Evolutionary conservation across 169 alveolate species (phyloP), one percentile per base, ranked within the genome.

Genomic region (Plasmodium adleri): DNA sequence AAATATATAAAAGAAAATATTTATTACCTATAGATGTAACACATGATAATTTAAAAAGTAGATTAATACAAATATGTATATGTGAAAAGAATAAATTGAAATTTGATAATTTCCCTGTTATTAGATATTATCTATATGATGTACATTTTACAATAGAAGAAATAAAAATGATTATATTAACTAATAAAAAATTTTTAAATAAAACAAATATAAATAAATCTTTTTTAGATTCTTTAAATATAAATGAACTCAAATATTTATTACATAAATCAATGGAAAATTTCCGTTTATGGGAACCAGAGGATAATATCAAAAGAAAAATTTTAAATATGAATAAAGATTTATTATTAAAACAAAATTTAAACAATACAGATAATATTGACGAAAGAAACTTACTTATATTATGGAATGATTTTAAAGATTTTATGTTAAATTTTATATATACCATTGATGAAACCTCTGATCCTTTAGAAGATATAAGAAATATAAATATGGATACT

Each of bases 281-380:
- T 86, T 71, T 86, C n/a, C 92, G 92, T 0, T 74, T 86, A 24
- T 86, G 92, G 92, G 88, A 86, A 50, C 92, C 92, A 8, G 50
- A 72, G 1, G 92, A 86, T 86, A 6, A 28, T 13, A 47, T 72
- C 8, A 86, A 72, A 47, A 86, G 59, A 66, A 86, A 86, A 58
- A 45, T 86, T 28, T 52, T 86, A 71, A 70, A 86, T 86, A 71
- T 60, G 43, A 86, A 86, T 62, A 71, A 63, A 60, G 92, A 86
- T 49, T 52, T 86, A 28, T 43, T 86, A 24, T 50, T 58, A 58
- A 86, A 86, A 52, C 92, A 86, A 72, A 56, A 72, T 43, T 60
- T 86, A 50, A 71, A 45, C 28, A 47, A 70, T 39, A 45, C 50
- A 8, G 72, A 86, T 71, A n/a, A 70, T 62, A 73, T 86, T 0